Evolutionary conservation across 2,329 filamentous ascomycete species (phyloP), one percentile per base, ranked within the genome.

Genomic region (Colletotrichum tanaceti): DNA sequence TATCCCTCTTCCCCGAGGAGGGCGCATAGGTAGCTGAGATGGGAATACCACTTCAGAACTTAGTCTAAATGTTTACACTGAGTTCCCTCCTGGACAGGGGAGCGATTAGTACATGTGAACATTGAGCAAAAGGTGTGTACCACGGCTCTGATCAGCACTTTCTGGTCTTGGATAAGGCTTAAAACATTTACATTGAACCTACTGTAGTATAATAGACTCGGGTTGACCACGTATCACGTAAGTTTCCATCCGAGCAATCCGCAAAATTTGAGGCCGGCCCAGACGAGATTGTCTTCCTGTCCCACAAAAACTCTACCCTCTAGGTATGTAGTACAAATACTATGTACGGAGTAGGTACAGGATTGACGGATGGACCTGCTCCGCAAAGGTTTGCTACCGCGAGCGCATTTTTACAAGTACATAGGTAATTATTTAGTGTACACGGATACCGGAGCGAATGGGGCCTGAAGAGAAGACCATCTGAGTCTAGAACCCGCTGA

Each of bases 101-200:
- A 28, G 28, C 28, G 28, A 28, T 5, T 7, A 5, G 28, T n/a
- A n/a, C n/a, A n/a, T n/a, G 28, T 28, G 28, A 28, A 28, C 28
- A 28, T 7, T 28, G 28, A 28, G 28, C 28, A 28, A 7, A 28
- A 28, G 28, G 28, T 28, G 6, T 28, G 28, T 28, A 28, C 7
- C 22, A 18, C 18, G 13, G 58, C 35, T 39, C 16, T 24, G 7
- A 20, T 66, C 43, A 43, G 57, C 28, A 57, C 28, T 32, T 35
- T 38, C 24, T 57, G 52, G 20, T 22, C 35, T 55, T 50, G 41
- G 28, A 46, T 20, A 46, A 65, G 65, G 49, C 55, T 65, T 35
- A 49, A 49, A 39, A 38, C n/a, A 16, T 28, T 50, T 43, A 35
- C 18, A 52, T 28, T 28, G 28, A 28, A 28, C 28, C 28, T 28